Base-by-base conservation (phyloP, 169 alveolate species). In the Plasmodium gonderi region DNA sequence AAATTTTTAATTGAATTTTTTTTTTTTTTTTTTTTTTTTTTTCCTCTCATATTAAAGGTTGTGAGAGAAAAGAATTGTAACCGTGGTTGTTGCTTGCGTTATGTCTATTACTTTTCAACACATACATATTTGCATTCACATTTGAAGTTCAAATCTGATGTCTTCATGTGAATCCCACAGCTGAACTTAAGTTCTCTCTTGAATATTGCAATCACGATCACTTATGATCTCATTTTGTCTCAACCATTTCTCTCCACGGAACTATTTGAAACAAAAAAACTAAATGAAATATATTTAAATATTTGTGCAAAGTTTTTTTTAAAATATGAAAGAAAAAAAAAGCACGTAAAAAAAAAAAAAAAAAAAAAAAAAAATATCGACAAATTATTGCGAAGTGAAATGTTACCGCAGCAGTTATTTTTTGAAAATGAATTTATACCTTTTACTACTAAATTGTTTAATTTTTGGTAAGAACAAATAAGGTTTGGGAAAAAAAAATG, bases 341-440 rank as follows among this genome's bases (percentile, higher is more conserved):
- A 31, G 11, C 60, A 31, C 20, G 77, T 42, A 68, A 44, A 69
- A 72, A 14, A 45, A 29, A 31, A 69, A 42, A 3, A 42, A 42
- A 44, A 72, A 40, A 29, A 45, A 72, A 82, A 36, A 29, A 60
- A 29, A 60, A 60, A 60, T 60, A 20, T 60, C n/a, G n/a, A 20
- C n/a, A 60, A 3, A 29, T 36, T 9, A 4, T 9, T 9, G 14
- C 72, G 74, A 67, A 82, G 51, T 82, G 92, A 82, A 17, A 82
- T 47, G 92, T n/a, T 69, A 51, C 72, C 38, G 17, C 20, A 82
- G 40, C 33, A n/a, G 36, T 12, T 80, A 40, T 23, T 68, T 82
- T n/a, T 82, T 36, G 54, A 82, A 82, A 82, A 82, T 82, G 92
- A 82, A 72, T 20, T 26, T 72, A 82, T 44, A 47, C 64, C 51